These are phyloP conservation scores for Heliosperma pusillum DNA, from an alignment of 148 eudicot genomes.

Conservation along the genomic window DNA sequence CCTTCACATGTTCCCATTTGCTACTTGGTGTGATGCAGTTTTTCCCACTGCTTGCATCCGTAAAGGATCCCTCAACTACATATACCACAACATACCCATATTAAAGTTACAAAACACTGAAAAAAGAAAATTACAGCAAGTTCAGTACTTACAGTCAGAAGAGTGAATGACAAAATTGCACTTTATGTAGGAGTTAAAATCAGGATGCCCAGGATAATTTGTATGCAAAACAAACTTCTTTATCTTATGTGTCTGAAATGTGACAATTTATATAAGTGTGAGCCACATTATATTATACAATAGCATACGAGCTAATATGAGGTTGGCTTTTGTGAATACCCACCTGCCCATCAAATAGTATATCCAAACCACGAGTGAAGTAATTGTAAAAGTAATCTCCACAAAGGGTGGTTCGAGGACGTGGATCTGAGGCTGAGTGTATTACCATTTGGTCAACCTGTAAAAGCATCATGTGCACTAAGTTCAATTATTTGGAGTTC, in stretches of 20 bases:
- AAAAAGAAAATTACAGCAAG: background rate
- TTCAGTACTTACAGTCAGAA: slow-evolving; percentile 58
- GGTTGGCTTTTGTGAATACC: background rate
- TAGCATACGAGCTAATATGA: background rate
- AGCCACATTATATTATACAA: slow-evolving; percentile 1
- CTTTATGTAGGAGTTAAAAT: slow-evolving; percentile 91
- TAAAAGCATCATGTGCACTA: background rate
- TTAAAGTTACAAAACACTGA: background rate
- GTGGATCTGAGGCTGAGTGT: slow-evolving; percentile 87
- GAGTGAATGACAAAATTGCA: slow-evolving; percentile 80
- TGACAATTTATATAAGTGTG: slow-evolving; percentile 19
- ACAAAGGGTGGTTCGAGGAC: slow-evolving; percentile 84
- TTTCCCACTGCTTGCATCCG: slow-evolving; percentile 53
- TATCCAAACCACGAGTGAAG: slow-evolving; percentile 93
- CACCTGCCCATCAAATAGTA: slow-evolving; percentile 97
- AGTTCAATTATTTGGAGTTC: background rate
- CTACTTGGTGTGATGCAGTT: slow-evolving; percentile 73
- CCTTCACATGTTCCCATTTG: slow-evolving; percentile 99
- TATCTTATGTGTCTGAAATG: slow-evolving; percentile 80
- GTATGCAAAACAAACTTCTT: slow-evolving; percentile 95
- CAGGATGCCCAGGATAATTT: slow-evolving; percentile 95
- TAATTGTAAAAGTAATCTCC: slow-evolving; percentile 96
- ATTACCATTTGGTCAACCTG: slow-evolving; percentile 99
- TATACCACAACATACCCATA: slow-evolving; percentile 19
- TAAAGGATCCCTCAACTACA: slow-evolving; percentile 59